Conservation (phyloP, 352 stramenopile species). For the Globisporangium paroecandrum region DNA sequence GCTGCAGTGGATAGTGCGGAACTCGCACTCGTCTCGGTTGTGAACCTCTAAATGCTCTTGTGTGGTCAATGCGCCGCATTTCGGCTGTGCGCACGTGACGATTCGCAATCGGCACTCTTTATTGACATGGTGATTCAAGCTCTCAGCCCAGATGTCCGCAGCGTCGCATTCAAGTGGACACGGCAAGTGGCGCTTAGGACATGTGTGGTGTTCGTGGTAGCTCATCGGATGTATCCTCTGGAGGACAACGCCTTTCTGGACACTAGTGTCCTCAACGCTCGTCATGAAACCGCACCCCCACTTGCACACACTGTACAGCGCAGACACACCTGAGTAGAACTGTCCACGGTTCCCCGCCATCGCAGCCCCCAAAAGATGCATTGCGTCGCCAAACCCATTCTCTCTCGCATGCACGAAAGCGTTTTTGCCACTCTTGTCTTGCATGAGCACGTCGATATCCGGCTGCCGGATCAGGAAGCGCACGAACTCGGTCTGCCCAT, state of each 20-base stretch:
- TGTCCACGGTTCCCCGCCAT: slow-evolving; percentile 40
- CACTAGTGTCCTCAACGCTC: slow-evolving; percentile 23
- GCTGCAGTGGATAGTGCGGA: slow-evolving; percentile 38
- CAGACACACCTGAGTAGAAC: slow-evolving; percentile 33
- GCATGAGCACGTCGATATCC: slow-evolving; percentile 31
- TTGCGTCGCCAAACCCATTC: slow-evolving; percentile 26
- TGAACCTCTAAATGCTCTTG: slow-evolving; percentile 27
- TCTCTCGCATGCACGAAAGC: slow-evolving; percentile 42
- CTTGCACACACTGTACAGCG: slow-evolving; percentile 52
- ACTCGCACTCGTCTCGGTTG: slow-evolving; percentile 38
- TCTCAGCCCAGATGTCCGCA: slow-evolving; percentile 44
- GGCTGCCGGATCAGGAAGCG: slow-evolving; percentile 44
- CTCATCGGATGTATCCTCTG: slow-evolving; percentile 35
- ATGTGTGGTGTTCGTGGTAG: slow-evolving; percentile 41
- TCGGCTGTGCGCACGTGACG: slow-evolving; percentile 43
- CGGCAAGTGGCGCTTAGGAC: slow-evolving; percentile 43
- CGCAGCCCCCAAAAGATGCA: slow-evolving; percentile 37
- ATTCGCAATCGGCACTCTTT: slow-evolving; percentile 37
- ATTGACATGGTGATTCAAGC: slow-evolving; percentile 30
- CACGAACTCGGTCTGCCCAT: slow-evolving; percentile 48
- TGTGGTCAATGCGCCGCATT: slow-evolving; percentile 34
- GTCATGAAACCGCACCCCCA: slow-evolving; percentile 67
- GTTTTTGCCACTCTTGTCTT: slow-evolving; percentile 31
- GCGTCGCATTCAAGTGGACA: slow-evolving; percentile 38
- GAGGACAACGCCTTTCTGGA: slow-evolving; percentile 24